These are phyloP conservation scores for Globisporangium nunn DNA, from an alignment of 352 stramenopile species.

Conservation along the genomic window DNA sequence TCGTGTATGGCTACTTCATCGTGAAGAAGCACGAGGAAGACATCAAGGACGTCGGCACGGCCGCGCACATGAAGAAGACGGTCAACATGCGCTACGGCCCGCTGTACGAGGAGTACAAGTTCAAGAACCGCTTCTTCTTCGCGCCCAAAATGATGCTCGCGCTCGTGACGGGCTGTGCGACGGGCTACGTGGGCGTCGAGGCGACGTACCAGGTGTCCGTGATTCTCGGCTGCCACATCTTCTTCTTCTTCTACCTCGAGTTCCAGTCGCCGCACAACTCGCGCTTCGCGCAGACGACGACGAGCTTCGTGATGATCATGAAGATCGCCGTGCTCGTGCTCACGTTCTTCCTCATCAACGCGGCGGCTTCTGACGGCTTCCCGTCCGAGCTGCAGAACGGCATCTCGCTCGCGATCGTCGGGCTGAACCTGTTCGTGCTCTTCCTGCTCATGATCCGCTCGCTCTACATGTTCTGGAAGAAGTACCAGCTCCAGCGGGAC, in stretches of 20 bases:
- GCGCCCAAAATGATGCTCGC: constrained; percentile 71
- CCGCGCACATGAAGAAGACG: constrained; percentile 74
- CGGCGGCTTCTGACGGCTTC: constrained; percentile 43
- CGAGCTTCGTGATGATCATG: constrained; percentile 69
- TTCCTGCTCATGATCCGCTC: constrained; percentile 57
- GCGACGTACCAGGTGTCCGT: constrained; percentile 44
- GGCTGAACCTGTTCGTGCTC: constrained; percentile 61
- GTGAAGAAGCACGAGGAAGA: constrained; percentile 71
- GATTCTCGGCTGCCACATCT: constrained; percentile 44
- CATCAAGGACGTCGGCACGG: constrained; percentile 66
- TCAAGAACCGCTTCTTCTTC: constrained; percentile 84
- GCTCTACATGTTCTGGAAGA: constrained; percentile 69
- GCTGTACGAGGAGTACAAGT: constrained; percentile 87
- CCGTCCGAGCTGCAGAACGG: constrained; percentile 55
- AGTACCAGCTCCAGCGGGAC: constrained; percentile 58
- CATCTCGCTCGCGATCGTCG: constrained; percentile 63
- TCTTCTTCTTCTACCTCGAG: constrained; percentile 73
- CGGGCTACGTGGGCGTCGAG: constrained; percentile 46
- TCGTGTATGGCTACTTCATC: constrained; percentile 70
- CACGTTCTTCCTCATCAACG: constrained; percentile 68
- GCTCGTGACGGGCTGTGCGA: constrained; percentile 49
- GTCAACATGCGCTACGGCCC: constrained; percentile 76
- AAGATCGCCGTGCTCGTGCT: constrained; percentile 68
- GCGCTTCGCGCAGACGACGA: constrained; percentile 64
- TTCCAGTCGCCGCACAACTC: constrained; percentile 64